Evolutionary conservation across 495 filamentous ascomycete genomes (phyloP).

Genomic region (Amniculicola lignicola): DNA sequence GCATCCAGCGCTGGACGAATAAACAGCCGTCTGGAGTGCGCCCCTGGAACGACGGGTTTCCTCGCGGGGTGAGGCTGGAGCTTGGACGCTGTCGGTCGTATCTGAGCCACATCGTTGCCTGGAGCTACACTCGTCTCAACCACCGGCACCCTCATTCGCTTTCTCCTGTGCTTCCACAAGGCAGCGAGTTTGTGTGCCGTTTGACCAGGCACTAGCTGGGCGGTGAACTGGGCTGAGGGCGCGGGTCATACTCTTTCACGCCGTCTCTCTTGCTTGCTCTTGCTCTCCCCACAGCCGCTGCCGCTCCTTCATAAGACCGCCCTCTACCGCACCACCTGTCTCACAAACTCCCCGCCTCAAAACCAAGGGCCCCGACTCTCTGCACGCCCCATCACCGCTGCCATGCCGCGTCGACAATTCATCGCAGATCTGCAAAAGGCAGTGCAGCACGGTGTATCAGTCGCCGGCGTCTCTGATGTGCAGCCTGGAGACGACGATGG

Average conservation of each 20-base stretch:
- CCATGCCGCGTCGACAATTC: conserved; percentile 59
- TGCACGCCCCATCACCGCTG: neutral
- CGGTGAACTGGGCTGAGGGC: neutral
- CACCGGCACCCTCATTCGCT: conserved; percentile 5
- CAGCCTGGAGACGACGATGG: conserved; percentile 59
- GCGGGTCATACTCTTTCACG: neutral
- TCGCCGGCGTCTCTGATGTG: conserved; percentile 48
- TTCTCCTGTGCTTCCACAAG: conserved; percentile 5
- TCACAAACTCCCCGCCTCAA: neutral
- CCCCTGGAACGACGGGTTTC: too few species aligned
- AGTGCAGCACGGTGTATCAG: conserved; percentile 32
- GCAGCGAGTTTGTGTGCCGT: conserved; percentile 7
- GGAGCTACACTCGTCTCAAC: too few species aligned
- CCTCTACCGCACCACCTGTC: too few species aligned
- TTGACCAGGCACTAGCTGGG: conserved; percentile 8
- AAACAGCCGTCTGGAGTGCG: too few species aligned
- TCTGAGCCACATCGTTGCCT: conserved; percentile 23
- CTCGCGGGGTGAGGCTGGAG: neutral
- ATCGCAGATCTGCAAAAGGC: conserved; percentile 51
- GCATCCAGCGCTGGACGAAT: too few species aligned
- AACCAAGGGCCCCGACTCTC: neutral
- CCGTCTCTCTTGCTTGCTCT: neutral
- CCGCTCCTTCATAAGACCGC: too few species aligned
- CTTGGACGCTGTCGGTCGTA: neutral
- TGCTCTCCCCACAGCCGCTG: neutral